Evolutionary conservation across 1,284 basidiomycete species (phyloP).

Genomic region (Exsudoporus floridanus): DNA sequence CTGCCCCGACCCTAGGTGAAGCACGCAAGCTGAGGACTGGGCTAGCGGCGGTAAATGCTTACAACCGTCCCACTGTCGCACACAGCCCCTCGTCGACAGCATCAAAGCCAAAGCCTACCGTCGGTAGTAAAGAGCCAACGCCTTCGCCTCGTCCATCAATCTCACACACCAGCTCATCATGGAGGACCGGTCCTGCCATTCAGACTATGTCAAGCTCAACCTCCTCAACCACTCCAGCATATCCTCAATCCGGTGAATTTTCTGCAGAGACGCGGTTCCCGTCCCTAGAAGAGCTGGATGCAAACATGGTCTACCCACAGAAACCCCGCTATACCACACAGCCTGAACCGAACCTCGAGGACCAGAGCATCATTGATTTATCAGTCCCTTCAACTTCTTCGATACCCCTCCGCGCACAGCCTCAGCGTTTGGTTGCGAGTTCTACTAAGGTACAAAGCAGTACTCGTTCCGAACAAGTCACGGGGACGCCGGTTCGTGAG

Average conservation of each 20-base stretch:
- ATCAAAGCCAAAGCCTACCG: constrained; percentile 36
- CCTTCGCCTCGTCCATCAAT: constrained; percentile 51
- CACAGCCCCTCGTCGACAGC: constrained; percentile 23
- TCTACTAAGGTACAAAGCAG: constrained; percentile 17
- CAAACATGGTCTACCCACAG: constrained; percentile 44
- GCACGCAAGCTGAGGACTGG: constrained; percentile 69
- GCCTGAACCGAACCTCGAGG: constrained; percentile 13
- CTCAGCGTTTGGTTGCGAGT: constrained; percentile 13
- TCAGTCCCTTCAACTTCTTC: constrained; percentile 26
- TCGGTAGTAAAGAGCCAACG: constrained; percentile 32
- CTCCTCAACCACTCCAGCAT: constrained; percentile 23
- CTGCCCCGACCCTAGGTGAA: constrained; percentile 70
- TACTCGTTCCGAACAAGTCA: constrained; percentile 52
- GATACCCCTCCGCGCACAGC: constrained; percentile 17
- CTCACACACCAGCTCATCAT: constrained; percentile 18
- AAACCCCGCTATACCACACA: constrained; percentile 20
- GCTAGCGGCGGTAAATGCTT: constrained; percentile 47
- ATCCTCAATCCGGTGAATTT: constrained; percentile 39
- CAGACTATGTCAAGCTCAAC: constrained; percentile 19
- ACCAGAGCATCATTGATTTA: constrained; percentile 21
- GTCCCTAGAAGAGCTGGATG: constrained; percentile 74
- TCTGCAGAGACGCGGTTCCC: constrained; percentile 71
- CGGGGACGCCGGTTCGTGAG: constrained; percentile 55
- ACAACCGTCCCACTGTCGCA: constrained; percentile 24
- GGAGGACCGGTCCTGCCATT: constrained; percentile 16